Evolutionary conservation across 75 land plant genomes (phyloP).

Genomic region (Picea glauca): DNA sequence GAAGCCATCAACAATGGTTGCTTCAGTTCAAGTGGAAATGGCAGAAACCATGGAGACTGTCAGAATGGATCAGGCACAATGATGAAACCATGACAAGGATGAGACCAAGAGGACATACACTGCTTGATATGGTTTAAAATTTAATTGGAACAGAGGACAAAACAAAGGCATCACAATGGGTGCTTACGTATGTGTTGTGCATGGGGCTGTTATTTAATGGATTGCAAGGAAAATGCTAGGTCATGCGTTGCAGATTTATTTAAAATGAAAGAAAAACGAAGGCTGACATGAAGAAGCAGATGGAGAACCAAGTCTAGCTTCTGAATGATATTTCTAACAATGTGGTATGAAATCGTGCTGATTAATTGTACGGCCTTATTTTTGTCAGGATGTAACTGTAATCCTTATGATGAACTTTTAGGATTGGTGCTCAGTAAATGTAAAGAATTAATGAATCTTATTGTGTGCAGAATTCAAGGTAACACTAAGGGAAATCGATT

Average conservation of each 20-base stretch:
- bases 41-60: conserved; percentile 94
- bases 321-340: neutral
- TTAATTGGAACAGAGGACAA: neutral
- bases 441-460: neutral
- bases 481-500: neutral
- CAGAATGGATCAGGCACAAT: conserved; percentile 83
- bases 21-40: conserved; percentile 96
- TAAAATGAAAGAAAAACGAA: conserved; percentile 7
- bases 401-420: neutral
- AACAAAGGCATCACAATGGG: conserved; percentile 9
- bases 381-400: neutral
- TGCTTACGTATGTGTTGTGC: conserved; percentile 14
- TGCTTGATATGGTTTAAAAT: conserved; percentile 20
- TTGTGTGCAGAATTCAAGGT: neutral
- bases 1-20: conserved; percentile 92
- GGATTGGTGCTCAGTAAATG: neutral
- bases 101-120: conserved; percentile 44
- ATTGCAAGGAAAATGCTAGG: conserved; percentile 13
- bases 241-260: conserved; percentile 14
- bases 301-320: neutral
- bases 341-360: neutral
- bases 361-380: neutral
- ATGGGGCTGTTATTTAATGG: conserved; percentile 20
- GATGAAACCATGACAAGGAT: conserved; percentile 65
- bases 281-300: conserved; percentile 6